Evolutionary conservation across 768 basidiomycete species (phyloP).

Genomic region (Tricholoma matsutake): DNA sequence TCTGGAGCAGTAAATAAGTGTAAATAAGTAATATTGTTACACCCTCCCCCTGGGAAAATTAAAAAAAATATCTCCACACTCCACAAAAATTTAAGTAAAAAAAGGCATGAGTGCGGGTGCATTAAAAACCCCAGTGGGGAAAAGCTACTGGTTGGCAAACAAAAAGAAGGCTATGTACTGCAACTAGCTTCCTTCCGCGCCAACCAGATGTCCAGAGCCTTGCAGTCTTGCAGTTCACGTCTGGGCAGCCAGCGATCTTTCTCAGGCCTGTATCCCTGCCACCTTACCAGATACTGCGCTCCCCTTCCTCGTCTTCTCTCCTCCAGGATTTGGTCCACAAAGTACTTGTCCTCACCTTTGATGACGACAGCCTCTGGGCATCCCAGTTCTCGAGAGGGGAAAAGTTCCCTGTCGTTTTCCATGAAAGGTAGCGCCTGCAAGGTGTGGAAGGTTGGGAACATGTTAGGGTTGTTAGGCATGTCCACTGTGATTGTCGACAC

Average conservation of each 20-base stretch:
- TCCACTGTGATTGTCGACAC: slow-evolving; percentile 21
- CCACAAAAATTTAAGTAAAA: too few species aligned
- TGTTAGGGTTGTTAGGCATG: slow-evolving; percentile 17
- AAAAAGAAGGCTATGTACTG: background rate
- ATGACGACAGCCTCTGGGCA: slow-evolving; percentile 19
- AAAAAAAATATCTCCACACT: too few species aligned
- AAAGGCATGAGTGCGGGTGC: too few species aligned
- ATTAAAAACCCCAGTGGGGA: too few species aligned
- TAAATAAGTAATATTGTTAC: too few species aligned
- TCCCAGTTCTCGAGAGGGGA: slow-evolving; percentile 23
- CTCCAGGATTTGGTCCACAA: slow-evolving; percentile 29
- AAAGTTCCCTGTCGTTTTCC: slow-evolving; percentile 28
- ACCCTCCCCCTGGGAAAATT: too few species aligned
- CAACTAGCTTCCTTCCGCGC: background rate
- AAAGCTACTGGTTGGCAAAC: background rate
- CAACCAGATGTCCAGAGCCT: too few species aligned
- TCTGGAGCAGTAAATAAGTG: too few species aligned
- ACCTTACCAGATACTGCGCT: background rate
- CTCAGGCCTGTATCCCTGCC: slow-evolving; percentile 20
- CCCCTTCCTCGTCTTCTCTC: slow-evolving; percentile 19
- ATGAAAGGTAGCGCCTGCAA: slow-evolving; percentile 21
- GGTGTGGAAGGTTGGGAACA: background rate
- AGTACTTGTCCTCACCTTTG: slow-evolving; percentile 23
- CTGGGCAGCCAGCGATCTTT: slow-evolving; percentile 17
- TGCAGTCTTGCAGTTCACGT: too few species aligned